Percentiles rank a stretch among this genome's conserved stretches.
Evolutionary conservation across 225 moss, liverwort and hornwort species (phyloP).

Genomic region (Pleurozium schreberi): DNA sequence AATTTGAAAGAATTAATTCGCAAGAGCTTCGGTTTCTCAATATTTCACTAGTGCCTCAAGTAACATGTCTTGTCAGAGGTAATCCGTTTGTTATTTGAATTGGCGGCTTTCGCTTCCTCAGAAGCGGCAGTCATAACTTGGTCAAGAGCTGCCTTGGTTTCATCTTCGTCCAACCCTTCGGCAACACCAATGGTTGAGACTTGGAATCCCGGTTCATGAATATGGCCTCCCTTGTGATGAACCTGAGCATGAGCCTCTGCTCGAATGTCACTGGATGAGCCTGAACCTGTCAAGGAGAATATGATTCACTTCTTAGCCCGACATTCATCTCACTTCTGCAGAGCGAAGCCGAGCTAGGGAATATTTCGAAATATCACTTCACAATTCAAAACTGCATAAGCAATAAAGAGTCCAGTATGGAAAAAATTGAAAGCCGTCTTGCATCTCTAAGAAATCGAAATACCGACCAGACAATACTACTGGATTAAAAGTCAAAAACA

Average conservation of each 20-base stretch:
- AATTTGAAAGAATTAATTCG: background rate
- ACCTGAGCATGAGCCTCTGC: conserved; percentile 93
- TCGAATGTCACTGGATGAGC: conserved; percentile 47
- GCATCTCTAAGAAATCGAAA: background rate
- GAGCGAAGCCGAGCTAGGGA: background rate
- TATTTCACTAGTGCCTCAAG: conserved; percentile 13
- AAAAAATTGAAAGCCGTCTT: background rate
- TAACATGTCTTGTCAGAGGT: conserved; percentile 26
- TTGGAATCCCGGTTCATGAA: conserved; percentile 27
- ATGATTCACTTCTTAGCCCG: background rate
- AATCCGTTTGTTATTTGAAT: conserved; percentile 31
- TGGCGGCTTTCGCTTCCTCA: conserved; percentile 57
- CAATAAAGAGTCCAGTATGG: background rate
- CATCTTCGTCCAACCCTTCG: conserved; percentile 55
- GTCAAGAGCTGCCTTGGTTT: conserved; percentile 59
- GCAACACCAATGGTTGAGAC: conserved; percentile 80
- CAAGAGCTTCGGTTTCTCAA: background rate
- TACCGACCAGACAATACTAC: background rate
- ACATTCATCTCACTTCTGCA: background rate
- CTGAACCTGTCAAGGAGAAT: conserved; percentile 27
- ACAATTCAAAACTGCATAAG: background rate
- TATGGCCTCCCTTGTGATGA: conserved; percentile 5
- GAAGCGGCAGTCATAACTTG: conserved; percentile 62
- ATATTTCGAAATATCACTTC: background rate
- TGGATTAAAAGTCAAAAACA: background rate